Conservation (phyloP, 2,329 filamentous ascomycete genomes). For the Verticillium klebahnii region DNA sequence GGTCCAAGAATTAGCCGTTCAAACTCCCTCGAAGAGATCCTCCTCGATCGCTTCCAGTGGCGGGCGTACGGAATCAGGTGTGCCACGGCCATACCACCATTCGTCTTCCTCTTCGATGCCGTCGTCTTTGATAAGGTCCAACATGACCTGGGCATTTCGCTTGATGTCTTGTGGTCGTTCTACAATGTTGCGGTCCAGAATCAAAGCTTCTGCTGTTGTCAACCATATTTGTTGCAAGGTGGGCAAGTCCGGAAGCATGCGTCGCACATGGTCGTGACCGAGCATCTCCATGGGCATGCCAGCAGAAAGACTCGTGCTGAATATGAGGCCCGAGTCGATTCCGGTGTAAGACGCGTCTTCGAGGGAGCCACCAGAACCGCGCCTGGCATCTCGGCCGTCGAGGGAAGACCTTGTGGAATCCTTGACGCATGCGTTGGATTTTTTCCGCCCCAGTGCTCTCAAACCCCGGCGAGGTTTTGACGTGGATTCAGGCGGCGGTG, state of each 20-base stretch:
- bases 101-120: conserved; percentile 55
- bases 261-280: conserved; percentile 42
- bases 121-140: conserved; percentile 61
- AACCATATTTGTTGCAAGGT: conserved; percentile 57
- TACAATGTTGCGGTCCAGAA: conserved; percentile 56
- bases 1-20: conserved; percentile 5
- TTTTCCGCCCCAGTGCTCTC: conserved; percentile 53
- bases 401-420: conserved; percentile 20
- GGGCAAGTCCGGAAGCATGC: conserved; percentile 51
- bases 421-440: conserved; percentile 36
- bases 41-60: conserved; percentile 47
- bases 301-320: conserved; percentile 53
- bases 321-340: conserved; percentile 31
- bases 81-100: conserved; percentile 54
- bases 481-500: conserved; percentile 34
- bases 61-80: conserved; percentile 51
- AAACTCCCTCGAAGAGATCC: conserved; percentile 33
- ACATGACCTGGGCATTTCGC: conserved; percentile 56
- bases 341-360: neutral
- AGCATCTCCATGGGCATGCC: conserved; percentile 60
- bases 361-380: conserved; percentile 3
- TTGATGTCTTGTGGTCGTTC: conserved; percentile 56
- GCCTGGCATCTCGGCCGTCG: conserved; percentile 5
- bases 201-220: conserved; percentile 58
- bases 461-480: conserved; percentile 48